These are phyloP conservation scores for Scopulariopsis brevicaulis DNA, from an alignment of 2,329 filamentous ascomycete species.

Conservation along the genomic window DNA sequence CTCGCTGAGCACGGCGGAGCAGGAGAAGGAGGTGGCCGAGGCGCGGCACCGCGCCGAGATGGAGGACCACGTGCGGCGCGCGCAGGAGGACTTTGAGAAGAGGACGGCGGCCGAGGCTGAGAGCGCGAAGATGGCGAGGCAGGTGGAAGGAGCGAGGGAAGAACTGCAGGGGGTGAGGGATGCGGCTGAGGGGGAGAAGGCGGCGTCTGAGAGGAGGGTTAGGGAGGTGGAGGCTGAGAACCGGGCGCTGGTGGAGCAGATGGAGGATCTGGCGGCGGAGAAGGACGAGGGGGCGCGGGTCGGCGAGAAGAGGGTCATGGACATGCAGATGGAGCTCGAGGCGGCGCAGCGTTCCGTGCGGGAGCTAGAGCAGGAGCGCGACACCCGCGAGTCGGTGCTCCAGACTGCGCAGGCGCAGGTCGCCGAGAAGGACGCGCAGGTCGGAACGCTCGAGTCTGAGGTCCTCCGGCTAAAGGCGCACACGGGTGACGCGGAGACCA, in stretches of 20 bases:
- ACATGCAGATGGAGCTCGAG: constrained; percentile 40
- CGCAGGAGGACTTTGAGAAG: constrained; percentile 74
- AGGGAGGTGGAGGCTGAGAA: constrained; percentile 64
- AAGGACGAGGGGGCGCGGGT: constrained; percentile 61
- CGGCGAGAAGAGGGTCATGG: constrained; percentile 39
- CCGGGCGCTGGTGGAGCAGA: constrained; percentile 65
- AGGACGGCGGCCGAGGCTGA: constrained; percentile 48
- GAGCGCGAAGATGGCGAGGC: constrained; percentile 33
- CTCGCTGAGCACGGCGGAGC: constrained; percentile 74
- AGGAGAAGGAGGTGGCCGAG: constrained; percentile 71
- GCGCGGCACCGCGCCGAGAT: constrained; percentile 76
- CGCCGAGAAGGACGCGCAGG: constrained; percentile 55
- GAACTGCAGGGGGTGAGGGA: constrained; percentile 43
- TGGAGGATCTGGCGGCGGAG: constrained; percentile 55
- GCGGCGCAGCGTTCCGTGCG: constrained; percentile 35
- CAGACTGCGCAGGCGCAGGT: constrained; percentile 56
- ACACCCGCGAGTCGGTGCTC: constrained; percentile 42
- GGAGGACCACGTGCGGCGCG: constrained; percentile 65
- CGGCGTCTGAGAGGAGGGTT: constrained; percentile 55
- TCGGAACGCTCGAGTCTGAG: constrained; percentile 70
- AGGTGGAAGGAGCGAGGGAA: constrained; percentile 34
- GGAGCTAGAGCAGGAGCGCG: constrained; percentile 48
- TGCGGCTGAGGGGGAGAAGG: constrained; percentile 40
- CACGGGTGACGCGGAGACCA: constrained; percentile 74
- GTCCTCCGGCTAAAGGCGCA: constrained; percentile 76